A percentile compares a stretch with the other conserved stretches of the same genome.
These are phyloP conservation scores for Suhomyces sp. DNA, from an alignment of 805 yeast genomes.

Conservation along the genomic window DNA sequence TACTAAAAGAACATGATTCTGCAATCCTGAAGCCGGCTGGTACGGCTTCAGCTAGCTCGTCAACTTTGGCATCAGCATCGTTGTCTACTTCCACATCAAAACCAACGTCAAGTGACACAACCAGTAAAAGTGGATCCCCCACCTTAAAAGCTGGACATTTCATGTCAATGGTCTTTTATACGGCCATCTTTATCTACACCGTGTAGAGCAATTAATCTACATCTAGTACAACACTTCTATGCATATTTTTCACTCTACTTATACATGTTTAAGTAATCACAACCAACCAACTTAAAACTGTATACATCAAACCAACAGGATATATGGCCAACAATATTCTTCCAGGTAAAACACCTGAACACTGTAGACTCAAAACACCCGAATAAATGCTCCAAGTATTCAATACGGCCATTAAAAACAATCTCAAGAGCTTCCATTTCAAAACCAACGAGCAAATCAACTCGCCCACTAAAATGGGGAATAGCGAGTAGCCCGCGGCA, in stretches of 20 bases:
- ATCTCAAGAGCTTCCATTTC: constrained; percentile 47
- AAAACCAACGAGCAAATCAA: constrained; percentile 45
- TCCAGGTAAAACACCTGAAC: constrained; percentile 64
- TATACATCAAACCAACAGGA: constrained; percentile 63
- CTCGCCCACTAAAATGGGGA: constrained; percentile 60
- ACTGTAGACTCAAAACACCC: constrained; percentile 57
- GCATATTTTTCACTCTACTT: neutral
- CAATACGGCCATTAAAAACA: constrained; percentile 44
- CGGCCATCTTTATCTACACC: neutral
- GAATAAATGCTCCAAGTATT: constrained; percentile 65
- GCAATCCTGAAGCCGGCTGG: neutral
- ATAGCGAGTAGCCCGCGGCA: constrained; percentile 67
- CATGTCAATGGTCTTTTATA: neutral
- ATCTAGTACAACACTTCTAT: neutral
- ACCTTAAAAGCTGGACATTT: neutral
- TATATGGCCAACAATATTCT: constrained; percentile 60
- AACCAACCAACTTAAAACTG: constrained; percentile 63
- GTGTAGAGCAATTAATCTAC: neutral
- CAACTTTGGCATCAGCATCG: neutral
- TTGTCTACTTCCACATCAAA: neutral
- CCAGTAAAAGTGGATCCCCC: neutral
- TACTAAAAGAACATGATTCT: neutral
- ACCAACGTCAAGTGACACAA: neutral
- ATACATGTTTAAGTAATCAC: constrained; percentile 45
- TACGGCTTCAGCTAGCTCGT: neutral